Conservation (phyloP, 305 asterid species). For the Andrographis paniculata region DNA sequence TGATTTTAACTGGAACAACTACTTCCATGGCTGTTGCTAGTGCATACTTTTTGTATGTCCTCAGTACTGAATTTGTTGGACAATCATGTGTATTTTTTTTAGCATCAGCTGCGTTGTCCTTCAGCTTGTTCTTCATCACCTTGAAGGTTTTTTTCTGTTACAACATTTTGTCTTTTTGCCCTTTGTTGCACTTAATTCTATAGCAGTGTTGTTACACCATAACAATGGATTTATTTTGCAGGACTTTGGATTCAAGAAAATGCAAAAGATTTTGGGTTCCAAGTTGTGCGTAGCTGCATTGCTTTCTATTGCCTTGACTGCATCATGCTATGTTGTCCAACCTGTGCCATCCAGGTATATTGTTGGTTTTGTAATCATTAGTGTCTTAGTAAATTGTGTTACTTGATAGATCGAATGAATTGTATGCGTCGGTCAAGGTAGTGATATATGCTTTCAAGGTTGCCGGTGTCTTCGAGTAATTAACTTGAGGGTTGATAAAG, state of each 20-base stretch:
- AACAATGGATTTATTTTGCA: constrained; percentile 26
- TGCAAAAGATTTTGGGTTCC: constrained; percentile 26
- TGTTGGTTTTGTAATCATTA: constrained; percentile 6
- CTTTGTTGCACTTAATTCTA: constrained; percentile 9
- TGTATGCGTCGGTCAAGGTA: neutral
- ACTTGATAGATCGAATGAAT: neutral
- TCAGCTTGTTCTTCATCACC: constrained; percentile 61
- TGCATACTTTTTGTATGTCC: constrained; percentile 77
- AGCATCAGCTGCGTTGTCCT: constrained; percentile 62
- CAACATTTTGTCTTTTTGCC: constrained; percentile 13
- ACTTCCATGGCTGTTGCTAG: constrained; percentile 93
- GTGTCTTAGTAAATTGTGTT: neutral
- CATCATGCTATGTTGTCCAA: constrained; percentile 28
- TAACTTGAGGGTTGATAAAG: too few relatives aligned
- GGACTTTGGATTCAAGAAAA: constrained; percentile 29
- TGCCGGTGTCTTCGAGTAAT: too few relatives aligned
- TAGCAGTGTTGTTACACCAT: constrained; percentile 23
- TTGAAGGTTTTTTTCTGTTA: constrained; percentile 45
- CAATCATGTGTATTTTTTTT: constrained; percentile 75
- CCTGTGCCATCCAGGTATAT: constrained; percentile 29
- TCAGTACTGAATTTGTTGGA: constrained; percentile 62
- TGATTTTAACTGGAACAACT: constrained; percentile 51
- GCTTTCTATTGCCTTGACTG: constrained; percentile 32
- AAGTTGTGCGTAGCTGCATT: constrained; percentile 26
- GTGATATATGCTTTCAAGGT: neutral